Conservation (phyloP, 805 yeast species). For the Wickerhamomyces alni region DNA sequence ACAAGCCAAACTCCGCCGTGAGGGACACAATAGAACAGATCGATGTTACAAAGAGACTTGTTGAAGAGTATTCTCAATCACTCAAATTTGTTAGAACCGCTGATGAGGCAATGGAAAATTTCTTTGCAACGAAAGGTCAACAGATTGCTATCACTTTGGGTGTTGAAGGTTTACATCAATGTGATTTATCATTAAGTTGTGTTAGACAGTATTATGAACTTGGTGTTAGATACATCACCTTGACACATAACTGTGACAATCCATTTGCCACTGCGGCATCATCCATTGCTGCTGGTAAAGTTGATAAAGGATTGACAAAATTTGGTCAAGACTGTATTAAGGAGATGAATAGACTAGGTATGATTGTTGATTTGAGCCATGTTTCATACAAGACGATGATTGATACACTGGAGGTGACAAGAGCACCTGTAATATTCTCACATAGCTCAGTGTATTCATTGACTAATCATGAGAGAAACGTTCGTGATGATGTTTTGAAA, state of each 20-base stretch:
- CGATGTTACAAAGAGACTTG: slow-evolving; percentile 42
- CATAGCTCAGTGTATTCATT: slow-evolving; percentile 40
- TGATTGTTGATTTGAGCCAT: slow-evolving; percentile 47
- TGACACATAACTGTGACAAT: slow-evolving; percentile 52
- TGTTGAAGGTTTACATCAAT: slow-evolving; percentile 49
- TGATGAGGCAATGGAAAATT: slow-evolving; percentile 34
- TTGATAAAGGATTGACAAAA: slow-evolving; percentile 37
- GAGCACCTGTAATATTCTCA: slow-evolving; percentile 44
- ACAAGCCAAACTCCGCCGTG: slow-evolving; percentile 36
- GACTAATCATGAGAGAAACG: slow-evolving; percentile 40
- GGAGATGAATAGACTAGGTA: slow-evolving; percentile 49
- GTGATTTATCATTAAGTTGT: slow-evolving; percentile 42
- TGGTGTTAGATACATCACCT: slow-evolving; percentile 48
- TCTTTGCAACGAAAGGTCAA: slow-evolving; percentile 16
- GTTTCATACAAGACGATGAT: slow-evolving; percentile 43
- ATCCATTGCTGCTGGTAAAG: slow-evolving; percentile 37
- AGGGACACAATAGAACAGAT: slow-evolving; percentile 51
- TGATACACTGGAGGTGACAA: slow-evolving; percentile 33
- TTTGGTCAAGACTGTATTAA: slow-evolving; percentile 35
- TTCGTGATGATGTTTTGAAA: slow-evolving; percentile 39
- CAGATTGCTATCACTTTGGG: slow-evolving; percentile 45
- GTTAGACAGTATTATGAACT: slow-evolving; percentile 42
- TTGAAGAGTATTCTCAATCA: slow-evolving; percentile 32
- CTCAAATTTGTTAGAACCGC: slow-evolving; percentile 36
- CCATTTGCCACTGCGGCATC: slow-evolving; percentile 54